Evolutionary conservation across 2,329 filamentous ascomycete genomes (phyloP).

Genomic region (Neonectria hederae): DNA sequence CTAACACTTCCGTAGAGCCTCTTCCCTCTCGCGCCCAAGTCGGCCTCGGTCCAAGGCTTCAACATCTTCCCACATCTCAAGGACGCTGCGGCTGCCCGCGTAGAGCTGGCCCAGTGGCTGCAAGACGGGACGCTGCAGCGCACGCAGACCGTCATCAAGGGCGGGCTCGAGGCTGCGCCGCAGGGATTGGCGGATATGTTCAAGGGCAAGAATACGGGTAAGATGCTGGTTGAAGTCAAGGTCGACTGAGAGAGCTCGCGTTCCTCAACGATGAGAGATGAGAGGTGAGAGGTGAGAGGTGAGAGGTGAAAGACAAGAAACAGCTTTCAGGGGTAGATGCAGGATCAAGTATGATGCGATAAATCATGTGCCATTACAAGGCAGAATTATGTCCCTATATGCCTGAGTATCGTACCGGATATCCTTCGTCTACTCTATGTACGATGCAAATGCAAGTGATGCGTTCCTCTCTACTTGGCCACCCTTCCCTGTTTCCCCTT

Average conservation of each 20-base stretch:
- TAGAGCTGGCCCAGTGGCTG: slow-evolving; percentile 74
- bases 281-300: too few species aligned
- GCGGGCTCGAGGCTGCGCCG: slow-evolving; percentile 72
- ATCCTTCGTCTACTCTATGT: slow-evolving; percentile 29
- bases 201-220: slow-evolving; percentile 73
- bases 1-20: slow-evolving; percentile 60
- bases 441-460: slow-evolving; percentile 32
- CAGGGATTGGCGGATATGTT: slow-evolving; percentile 72
- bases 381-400: slow-evolving; percentile 17
- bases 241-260: background rate
- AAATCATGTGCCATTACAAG: slow-evolving; percentile 11
- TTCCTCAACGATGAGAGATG: too few species aligned
- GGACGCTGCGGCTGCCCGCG: slow-evolving; percentile 66
- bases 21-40: background rate
- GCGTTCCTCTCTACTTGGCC: slow-evolving; percentile 3
- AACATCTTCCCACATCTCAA: slow-evolving; percentile 75
- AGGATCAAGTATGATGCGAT: background rate
- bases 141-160: slow-evolving; percentile 75
- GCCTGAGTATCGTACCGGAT: slow-evolving; percentile 16
- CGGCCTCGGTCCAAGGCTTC: slow-evolving; percentile 71
- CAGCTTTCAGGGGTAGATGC: background rate
- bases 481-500: slow-evolving; percentile 26
- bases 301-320: background rate
- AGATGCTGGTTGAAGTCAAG: slow-evolving; percentile 51
- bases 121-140: slow-evolving; percentile 76